Conservation (phyloP, 164 flowering plant species). For the Macadamia integrifolia region DNA sequence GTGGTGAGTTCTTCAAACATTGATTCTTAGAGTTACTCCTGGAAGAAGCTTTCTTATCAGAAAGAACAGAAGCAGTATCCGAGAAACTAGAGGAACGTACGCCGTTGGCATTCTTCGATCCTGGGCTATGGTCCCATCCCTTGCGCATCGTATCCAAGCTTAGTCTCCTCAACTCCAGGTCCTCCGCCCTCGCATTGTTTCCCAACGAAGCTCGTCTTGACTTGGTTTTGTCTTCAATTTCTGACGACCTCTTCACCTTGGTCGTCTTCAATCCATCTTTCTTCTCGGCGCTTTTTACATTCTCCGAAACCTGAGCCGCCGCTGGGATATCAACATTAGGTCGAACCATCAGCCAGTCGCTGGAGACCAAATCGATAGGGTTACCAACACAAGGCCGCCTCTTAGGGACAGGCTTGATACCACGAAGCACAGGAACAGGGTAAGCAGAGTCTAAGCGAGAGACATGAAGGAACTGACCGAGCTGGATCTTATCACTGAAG, state of each 20-base stretch:
- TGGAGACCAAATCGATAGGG: conserved; percentile 45
- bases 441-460: conserved; percentile 35
- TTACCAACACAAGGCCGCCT: conserved; percentile 47
- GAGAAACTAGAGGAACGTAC: conserved; percentile 1
- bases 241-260: conserved; percentile 4
- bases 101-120: conserved; percentile 11
- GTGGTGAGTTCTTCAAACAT: conserved; percentile 18
- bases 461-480: conserved; percentile 59
- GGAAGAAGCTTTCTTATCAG: conserved; percentile 23
- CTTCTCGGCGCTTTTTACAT: conserved; percentile 9
- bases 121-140: conserved; percentile 33
- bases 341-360: conserved; percentile 23
- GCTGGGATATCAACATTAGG: not conserved
- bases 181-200: conserved; percentile 16
- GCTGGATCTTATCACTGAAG: conserved; percentile 44
- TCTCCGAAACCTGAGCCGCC: conserved; percentile 9
- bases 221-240: conserved; percentile 11
- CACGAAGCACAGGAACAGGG: conserved; percentile 55
- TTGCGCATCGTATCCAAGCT: conserved; percentile 43
- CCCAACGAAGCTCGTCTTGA: conserved; percentile 23
- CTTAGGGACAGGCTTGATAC: conserved; percentile 43
- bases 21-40: conserved; percentile 20
- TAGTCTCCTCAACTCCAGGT: conserved; percentile 32
- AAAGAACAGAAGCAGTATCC: conserved; percentile 15
- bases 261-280: conserved; percentile 3